phyloP scores from a whole-genome alignment of 1,284 basidiomycete species.

The Omphalotus olearius region DNA sequence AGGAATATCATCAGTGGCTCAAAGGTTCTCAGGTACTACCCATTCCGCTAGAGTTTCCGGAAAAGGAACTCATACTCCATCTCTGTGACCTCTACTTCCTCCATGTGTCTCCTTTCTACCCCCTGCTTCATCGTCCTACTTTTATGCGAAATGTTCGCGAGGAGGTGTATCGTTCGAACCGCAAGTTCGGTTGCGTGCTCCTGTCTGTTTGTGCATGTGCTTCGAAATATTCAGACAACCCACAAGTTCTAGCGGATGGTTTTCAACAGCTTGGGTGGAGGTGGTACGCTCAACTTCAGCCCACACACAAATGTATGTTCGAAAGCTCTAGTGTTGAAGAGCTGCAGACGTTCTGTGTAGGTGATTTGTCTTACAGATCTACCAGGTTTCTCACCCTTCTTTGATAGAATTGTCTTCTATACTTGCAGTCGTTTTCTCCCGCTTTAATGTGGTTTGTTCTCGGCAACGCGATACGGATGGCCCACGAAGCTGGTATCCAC shows the following conservation, averaged over 20 bases:
- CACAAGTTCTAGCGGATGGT: conserved; percentile 3
- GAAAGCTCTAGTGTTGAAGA: no score
- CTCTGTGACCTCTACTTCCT: conserved; percentile 2
- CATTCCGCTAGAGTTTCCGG: not conserved
- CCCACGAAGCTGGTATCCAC: conserved; percentile 1
- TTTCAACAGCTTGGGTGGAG: not conserved
- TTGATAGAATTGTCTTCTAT: no score
- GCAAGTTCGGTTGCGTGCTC: conserved; percentile 40
- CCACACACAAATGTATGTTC: no score
- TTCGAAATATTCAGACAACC: conserved; percentile 1
- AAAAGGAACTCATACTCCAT: conserved; percentile 1
- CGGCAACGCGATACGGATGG: conserved; percentile 4
- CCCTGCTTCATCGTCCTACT: conserved; percentile 41
- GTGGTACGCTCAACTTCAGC: conserved; percentile 6
- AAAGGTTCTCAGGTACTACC: not conserved
- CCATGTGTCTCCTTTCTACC: conserved; percentile 18
- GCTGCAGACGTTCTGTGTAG: no score
- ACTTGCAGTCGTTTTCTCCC: no score
- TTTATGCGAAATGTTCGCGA: conserved; percentile 36
- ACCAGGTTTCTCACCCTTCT: no score
- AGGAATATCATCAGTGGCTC: no score
- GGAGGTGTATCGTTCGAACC: conserved; percentile 33
- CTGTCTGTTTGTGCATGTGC: conserved; percentile 40
- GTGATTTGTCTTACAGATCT: no score
- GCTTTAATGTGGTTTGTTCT: not conserved